A percentile compares a stretch with the other conserved stretches of the same genome.
Evolutionary conservation across 208 protist species (phyloP).

Genomic region (Crithidia sp.): DNA sequence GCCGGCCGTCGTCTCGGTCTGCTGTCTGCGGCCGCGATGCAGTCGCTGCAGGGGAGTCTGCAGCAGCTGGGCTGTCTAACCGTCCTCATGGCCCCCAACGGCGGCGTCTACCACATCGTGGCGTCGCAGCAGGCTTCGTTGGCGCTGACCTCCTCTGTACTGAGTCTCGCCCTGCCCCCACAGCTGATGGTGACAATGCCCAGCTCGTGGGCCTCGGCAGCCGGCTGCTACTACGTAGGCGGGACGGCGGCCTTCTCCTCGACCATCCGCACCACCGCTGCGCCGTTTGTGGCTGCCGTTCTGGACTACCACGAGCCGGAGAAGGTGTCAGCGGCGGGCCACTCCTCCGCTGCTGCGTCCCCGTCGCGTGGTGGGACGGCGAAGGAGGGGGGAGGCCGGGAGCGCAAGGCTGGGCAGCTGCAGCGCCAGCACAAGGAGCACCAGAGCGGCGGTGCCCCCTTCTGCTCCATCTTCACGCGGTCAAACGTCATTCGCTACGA

Average conservation of each 20-base stretch:
- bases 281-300: slow-evolving; percentile 21
- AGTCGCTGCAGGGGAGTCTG: slow-evolving; percentile 8
- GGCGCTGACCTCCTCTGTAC: slow-evolving; percentile 19
- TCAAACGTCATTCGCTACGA: slow-evolving; percentile 27
- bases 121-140: slow-evolving; percentile 13
- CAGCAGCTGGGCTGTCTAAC: slow-evolving; percentile 13
- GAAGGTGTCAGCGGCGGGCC: no score
- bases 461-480: slow-evolving; percentile 21
- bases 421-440: background rate
- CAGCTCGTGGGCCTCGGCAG: background rate
- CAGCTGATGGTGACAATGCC: slow-evolving; percentile 4
- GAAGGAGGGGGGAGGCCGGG: background rate
- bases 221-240: background rate
- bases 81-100: slow-evolving; percentile 11
- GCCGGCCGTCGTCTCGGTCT: background rate
- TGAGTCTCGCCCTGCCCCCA: slow-evolving; percentile 24
- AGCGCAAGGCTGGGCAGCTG: background rate
- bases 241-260: slow-evolving; percentile 4
- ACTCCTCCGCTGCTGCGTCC: background rate
- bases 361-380: background rate
- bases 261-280: slow-evolving; percentile 14
- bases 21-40: slow-evolving; percentile 13
- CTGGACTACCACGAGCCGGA: slow-evolving; percentile 22
- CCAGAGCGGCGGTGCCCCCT: background rate
- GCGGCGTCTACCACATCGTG: slow-evolving; percentile 30